Base-by-base conservation (phyloP, 2,329 filamentous ascomycete species). In the Exophiala spinifera region DNA sequence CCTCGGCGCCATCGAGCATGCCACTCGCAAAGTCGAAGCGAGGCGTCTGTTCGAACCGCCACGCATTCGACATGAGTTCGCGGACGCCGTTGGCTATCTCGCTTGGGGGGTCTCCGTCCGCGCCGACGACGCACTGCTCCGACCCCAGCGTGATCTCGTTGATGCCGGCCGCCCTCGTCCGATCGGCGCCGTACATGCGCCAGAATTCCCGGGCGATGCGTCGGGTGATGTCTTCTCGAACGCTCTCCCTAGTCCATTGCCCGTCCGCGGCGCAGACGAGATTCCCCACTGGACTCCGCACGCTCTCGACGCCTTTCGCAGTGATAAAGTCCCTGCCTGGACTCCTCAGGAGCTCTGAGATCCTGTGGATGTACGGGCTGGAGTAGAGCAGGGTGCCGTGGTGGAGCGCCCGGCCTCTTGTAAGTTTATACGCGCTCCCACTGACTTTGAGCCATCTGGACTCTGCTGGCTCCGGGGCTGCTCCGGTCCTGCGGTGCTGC, bases 361-460 rank as follows among this genome's bases (percentile, higher is more conserved):
- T 87, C 37, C 77, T 72, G 25, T 74, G 69, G 39, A 97, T 75
- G 66, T 95, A 88, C 1, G 87, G 86, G 50, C 89, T 91, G 31
- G 80, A 77, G 1, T 97, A 76, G 40, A 99, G 77, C 65, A 91
- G 94, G 0, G 94, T 99, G 6, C 91, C 94, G 71, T 99, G 94
- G 71, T 99, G 94, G 54, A 99, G 77, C 6, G 91, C 87, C 42
- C 92, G 81, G 46, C 83, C 75, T 20, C 88, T 79, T 0, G 89
- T 96, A 50, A 99, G 78, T 72, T 97, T 97, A 74, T 95, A 99
- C 10, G 94, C 94, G 0, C 91, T 96, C 1, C 94, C 94, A 0
- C 91, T 96, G 10, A 97, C 81, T 70, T 99, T 99, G 67, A 86
- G 82, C 1, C 79, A 77, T 31, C 10, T 11, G 28, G 28, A 11